Evolutionary conservation across 805 yeast genomes (phyloP).

Genomic region (Saturnispora zaruensis): DNA sequence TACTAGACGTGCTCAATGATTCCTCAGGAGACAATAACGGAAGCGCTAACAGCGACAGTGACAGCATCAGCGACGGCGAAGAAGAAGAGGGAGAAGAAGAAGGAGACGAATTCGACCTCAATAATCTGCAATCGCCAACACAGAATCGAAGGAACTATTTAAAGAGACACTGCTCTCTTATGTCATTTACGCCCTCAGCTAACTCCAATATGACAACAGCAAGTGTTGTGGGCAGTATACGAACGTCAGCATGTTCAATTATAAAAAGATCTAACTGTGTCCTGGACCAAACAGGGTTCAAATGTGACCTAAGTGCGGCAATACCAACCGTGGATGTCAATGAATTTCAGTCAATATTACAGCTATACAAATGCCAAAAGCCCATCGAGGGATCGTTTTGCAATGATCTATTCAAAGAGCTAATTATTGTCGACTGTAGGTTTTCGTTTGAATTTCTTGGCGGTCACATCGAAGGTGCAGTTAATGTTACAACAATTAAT

Average conservation of each 20-base stretch:
- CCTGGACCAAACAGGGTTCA: slow-evolving; percentile 4
- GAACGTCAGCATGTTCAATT: background rate
- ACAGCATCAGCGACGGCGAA: background rate
- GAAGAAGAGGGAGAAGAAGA: background rate
- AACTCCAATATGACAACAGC: background rate
- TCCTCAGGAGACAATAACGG: background rate
- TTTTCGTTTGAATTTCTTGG: slow-evolving; percentile 89
- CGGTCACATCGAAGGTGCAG: slow-evolving; percentile 82
- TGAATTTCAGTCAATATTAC: slow-evolving; percentile 47
- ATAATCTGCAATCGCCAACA: slow-evolving; percentile 5
- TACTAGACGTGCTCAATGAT: background rate
- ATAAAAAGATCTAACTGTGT: slow-evolving; percentile 2
- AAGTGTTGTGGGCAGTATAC: background rate
- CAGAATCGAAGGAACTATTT: slow-evolving; percentile 2
- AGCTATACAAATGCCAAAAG: slow-evolving; percentile 28
- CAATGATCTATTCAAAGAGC: slow-evolving; percentile 42
- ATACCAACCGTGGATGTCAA: slow-evolving; percentile 58
- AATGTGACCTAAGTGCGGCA: slow-evolving; percentile 16
- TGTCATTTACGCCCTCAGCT: slow-evolving; percentile 1
- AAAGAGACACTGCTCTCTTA: slow-evolving; percentile 3
- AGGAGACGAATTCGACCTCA: background rate
- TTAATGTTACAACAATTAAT: slow-evolving; percentile 64
- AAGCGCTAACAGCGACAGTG: background rate
- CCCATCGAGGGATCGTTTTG: slow-evolving; percentile 21
- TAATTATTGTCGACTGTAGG: slow-evolving; percentile 73